These are phyloP conservation scores for Venturia pyrina DNA, from an alignment of 2,329 filamentous ascomycete species.

Conservation along the genomic window DNA sequence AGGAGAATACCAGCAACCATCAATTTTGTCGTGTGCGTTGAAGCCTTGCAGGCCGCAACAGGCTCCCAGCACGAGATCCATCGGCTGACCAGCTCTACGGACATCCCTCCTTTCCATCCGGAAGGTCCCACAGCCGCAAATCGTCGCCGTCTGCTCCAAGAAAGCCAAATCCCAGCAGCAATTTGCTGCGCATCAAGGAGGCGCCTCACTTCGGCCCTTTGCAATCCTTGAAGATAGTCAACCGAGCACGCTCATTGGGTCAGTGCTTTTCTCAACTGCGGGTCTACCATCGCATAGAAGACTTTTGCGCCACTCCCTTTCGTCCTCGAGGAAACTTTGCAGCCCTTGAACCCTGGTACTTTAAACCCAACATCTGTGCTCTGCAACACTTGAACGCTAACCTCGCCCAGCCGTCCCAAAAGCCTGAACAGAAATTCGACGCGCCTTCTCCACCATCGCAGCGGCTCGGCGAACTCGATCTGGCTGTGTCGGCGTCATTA, in stretches of 20 bases:
- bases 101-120: not conserved
- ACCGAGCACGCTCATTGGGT: not conserved
- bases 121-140: not conserved
- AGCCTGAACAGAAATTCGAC: conserved; percentile 16
- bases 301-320: not conserved
- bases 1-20: not conserved
- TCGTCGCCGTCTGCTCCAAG: not conserved
- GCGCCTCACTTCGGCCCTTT: not conserved
- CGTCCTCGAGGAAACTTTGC: not conserved
- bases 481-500: conserved; percentile 15
- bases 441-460: conserved; percentile 22
- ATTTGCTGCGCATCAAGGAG: conserved; percentile 7
- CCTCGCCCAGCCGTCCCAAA: not conserved
- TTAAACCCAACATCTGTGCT: conserved; percentile 6
- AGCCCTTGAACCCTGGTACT: conserved; percentile 7
- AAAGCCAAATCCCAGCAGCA: not conserved
- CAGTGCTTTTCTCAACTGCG: conserved; percentile 2
- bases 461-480: conserved; percentile 27
- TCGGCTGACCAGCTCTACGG: not conserved
- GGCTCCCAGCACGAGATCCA: not conserved
- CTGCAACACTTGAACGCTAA: not conserved
- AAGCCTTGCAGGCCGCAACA: not conserved
- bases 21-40: not conserved
- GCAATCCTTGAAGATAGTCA: not conserved
- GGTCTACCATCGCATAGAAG: not conserved